Evolutionary conservation across 2,329 filamentous ascomycete genomes (phyloP).

Genomic region (Pseudogymnoascus sp.): DNA sequence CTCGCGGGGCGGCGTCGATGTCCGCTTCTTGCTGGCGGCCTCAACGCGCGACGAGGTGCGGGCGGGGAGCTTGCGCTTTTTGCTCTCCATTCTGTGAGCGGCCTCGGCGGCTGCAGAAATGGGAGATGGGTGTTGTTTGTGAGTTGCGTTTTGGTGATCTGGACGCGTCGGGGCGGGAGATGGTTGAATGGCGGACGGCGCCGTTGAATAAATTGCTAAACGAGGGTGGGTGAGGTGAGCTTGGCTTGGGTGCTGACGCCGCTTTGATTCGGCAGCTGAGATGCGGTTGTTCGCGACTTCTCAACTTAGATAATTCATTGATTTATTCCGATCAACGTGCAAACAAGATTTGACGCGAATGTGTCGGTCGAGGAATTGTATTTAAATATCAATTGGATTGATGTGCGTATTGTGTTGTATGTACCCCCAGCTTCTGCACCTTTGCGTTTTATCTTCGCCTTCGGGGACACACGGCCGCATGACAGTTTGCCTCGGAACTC

Average conservation of each 20-base stretch:
- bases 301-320: background rate
- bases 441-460: background rate
- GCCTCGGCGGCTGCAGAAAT: background rate
- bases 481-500: background rate
- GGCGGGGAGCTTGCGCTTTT: slow-evolving; percentile 55
- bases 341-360: background rate
- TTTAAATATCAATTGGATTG: background rate
- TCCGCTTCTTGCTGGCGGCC: slow-evolving; percentile 51
- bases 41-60: slow-evolving; percentile 53
- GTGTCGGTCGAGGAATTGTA: background rate
- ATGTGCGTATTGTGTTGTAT: background rate
- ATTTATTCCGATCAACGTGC: background rate
- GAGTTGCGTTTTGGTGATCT: slow-evolving; percentile 12
- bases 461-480: background rate
- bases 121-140: slow-evolving; percentile 10
- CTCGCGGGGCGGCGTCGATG: slow-evolving; percentile 43
- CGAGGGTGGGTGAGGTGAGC: slow-evolving; percentile 14
- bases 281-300: slow-evolving; percentile 1
- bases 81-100: slow-evolving; percentile 48
- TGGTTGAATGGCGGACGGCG: slow-evolving; percentile 12
- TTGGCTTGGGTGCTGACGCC: background rate
- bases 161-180: slow-evolving; percentile 19
- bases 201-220: slow-evolving; percentile 12
- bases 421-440: background rate
- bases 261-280: slow-evolving; percentile 6